Conservation (phyloP, 2,329 filamentous ascomycete genomes). For the Botryotinia globosa region DNA sequence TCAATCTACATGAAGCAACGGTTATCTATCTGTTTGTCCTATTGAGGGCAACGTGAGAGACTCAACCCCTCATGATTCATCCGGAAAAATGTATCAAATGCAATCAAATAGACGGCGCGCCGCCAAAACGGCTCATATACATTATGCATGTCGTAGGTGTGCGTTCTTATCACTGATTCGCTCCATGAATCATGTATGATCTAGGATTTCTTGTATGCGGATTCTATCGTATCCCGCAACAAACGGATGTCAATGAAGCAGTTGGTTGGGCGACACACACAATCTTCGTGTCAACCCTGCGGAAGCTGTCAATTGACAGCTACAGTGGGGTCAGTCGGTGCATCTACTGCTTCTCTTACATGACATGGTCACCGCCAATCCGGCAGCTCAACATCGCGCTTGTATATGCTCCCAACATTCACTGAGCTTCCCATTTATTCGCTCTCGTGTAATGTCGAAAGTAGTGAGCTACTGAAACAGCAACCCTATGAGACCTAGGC, state of each 20-base stretch:
- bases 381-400: not conserved
- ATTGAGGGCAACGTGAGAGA: not conserved
- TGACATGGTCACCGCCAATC: conserved; percentile 1
- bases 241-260: not conserved
- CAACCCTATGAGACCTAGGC: not conserved
- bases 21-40: not conserved
- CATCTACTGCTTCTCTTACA: conserved; percentile 4
- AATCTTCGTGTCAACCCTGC: not conserved
- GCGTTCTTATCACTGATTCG: not conserved
- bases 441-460: not conserved
- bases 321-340: not conserved
- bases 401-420: not conserved
- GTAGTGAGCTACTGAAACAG: not conserved
- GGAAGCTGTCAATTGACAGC: not conserved
- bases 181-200: not conserved
- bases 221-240: not conserved
- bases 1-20: not conserved
- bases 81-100: conserved; percentile 1
- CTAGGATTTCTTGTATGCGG: not conserved
- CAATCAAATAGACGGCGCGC: not conserved
- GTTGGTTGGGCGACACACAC: conserved; percentile 9
- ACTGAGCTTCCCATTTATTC: not conserved
- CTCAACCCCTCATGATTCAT: conserved; percentile 1
- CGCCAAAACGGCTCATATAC: conserved; percentile 4
- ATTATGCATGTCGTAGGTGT: not conserved